These are phyloP conservation scores for Saccharomyces hybrid DNA, from an alignment of 1,139 yeast genomes.

Conservation along the genomic window DNA sequence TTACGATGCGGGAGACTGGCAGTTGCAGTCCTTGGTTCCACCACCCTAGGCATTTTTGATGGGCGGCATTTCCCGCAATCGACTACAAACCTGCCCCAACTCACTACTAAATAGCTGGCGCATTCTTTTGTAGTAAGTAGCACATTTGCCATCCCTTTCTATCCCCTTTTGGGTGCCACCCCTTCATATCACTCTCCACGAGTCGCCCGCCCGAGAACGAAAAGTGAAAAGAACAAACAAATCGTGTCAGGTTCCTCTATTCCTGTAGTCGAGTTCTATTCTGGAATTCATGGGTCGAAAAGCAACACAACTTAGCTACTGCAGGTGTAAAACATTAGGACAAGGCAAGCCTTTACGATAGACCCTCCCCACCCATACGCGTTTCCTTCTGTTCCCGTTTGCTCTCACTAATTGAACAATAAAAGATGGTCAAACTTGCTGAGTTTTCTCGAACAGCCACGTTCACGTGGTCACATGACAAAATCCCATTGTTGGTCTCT, in stretches of 20 bases:
- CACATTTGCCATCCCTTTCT: background rate
- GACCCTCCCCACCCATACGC: background rate
- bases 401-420: conserved; percentile 3
- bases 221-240: conserved; percentile 1
- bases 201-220: conserved; percentile 1
- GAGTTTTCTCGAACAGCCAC: conserved; percentile 84
- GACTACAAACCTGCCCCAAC: background rate
- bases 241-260: background rate
- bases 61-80: background rate
- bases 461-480: conserved; percentile 87
- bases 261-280: background rate
- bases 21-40: too few species aligned
- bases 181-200: background rate
- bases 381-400: conserved; percentile 1
- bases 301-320: background rate
- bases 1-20: too few species aligned
- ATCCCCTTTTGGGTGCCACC: background rate
- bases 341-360: background rate
- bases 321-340: background rate
- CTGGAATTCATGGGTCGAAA: background rate
- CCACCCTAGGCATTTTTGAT: too few species aligned
- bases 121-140: too few species aligned
- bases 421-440: conserved; percentile 66
- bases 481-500: conserved; percentile 69
- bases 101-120: background rate